Base-by-base conservation (phyloP, 2,329 filamentous ascomycete genomes). In the Pestalotiopsis sp. region DNA sequence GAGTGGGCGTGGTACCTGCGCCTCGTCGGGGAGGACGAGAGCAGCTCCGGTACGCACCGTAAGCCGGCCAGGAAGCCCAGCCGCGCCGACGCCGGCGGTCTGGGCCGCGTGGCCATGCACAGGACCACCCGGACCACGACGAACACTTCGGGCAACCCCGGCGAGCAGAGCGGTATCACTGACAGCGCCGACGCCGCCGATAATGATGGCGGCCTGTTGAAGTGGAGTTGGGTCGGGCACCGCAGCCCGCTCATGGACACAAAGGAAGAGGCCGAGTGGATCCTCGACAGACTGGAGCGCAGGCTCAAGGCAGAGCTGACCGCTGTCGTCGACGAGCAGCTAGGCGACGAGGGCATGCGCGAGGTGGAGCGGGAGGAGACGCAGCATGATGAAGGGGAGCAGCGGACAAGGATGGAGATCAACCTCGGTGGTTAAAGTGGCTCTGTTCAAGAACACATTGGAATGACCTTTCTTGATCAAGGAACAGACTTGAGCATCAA, bases 1-100 rank as follows among this genome's bases (percentile, higher is more conserved):
- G 92, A 97, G 77, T 97, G 94, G 95, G 92, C 92, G 0, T 93
- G 93, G 82, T 96, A 93, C 73, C 90, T 95, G 7, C 87, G 88
- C 25, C 84, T 97, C 39, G 92, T 97, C n/a, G 88, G 88, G 61
- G 88, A 90, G 75, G 87, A 90, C 75, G 88, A 91, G 75, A 80
- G 79, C 67, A 82, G 82, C 71, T 80, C 86, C 2, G 78, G 81
- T 5, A 85, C 80, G 20, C 88, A 91, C 74, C 77, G 83, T n/a
- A 82, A 80, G 49, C 74, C 76, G 1, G 64, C 68, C 14, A 70
- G 68, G 31, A 70, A 69, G 17, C 72, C 68, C 1, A 69, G 63
- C 59, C n/a, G 36, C 27, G 36, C 20, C 27, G 36, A 64, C 31
- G 41, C 20, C 31, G 25, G 17, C 23, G 58, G 38, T 17, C 20